These are phyloP conservation scores for Aristolochia contorta DNA, from an alignment of 164 flowering plant species.

Conservation along the genomic window DNA sequence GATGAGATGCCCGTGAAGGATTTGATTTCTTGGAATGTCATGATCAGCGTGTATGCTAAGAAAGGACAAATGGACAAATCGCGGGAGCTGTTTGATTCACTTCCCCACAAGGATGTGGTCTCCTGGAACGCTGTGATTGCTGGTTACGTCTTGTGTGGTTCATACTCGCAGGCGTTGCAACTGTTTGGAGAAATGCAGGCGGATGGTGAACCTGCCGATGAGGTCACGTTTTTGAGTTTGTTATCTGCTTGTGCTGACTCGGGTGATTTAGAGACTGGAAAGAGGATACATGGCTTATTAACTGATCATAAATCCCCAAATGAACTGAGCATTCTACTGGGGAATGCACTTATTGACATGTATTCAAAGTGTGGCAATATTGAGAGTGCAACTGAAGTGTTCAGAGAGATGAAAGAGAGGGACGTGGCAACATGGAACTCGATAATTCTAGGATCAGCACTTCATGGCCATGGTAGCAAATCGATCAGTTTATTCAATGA, in stretches of 20 bases:
- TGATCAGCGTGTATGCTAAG: slow-evolving; percentile 68
- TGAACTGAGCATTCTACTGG: slow-evolving; percentile 23
- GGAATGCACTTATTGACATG: slow-evolving; percentile 64
- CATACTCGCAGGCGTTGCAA: slow-evolving; percentile 32
- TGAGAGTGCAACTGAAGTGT: slow-evolving; percentile 36
- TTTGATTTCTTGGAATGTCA: slow-evolving; percentile 82
- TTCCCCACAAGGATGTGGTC: slow-evolving; percentile 45
- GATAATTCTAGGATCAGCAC: slow-evolving; percentile 45
- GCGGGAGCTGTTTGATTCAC: slow-evolving; percentile 38
- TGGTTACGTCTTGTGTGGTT: slow-evolving; percentile 39
- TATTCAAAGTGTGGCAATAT: slow-evolving; percentile 70
- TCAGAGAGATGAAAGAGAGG: slow-evolving; percentile 36
- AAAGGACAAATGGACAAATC: slow-evolving; percentile 58
- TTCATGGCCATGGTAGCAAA: slow-evolving; percentile 46
- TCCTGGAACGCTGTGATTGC: slow-evolving; percentile 66
- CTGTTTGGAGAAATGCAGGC: slow-evolving; percentile 59
- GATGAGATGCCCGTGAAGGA: slow-evolving; percentile 68
- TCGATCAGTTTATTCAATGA: slow-evolving; percentile 32
- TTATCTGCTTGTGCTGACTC: slow-evolving; percentile 51
- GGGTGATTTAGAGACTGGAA: slow-evolving; percentile 49
- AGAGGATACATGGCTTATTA: slow-evolving; percentile 34
- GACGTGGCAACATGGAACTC: slow-evolving; percentile 60
- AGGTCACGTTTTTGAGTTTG: slow-evolving; percentile 53
- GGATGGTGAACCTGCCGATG: slow-evolving; percentile 44
- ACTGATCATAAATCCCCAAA: slow-evolving; percentile 22